A percentile compares a stretch with the other conserved stretches of the same genome.
phyloP scores from a whole-genome alignment of 73 alveolate genomes.

The Stentor coeruleus region DNA sequence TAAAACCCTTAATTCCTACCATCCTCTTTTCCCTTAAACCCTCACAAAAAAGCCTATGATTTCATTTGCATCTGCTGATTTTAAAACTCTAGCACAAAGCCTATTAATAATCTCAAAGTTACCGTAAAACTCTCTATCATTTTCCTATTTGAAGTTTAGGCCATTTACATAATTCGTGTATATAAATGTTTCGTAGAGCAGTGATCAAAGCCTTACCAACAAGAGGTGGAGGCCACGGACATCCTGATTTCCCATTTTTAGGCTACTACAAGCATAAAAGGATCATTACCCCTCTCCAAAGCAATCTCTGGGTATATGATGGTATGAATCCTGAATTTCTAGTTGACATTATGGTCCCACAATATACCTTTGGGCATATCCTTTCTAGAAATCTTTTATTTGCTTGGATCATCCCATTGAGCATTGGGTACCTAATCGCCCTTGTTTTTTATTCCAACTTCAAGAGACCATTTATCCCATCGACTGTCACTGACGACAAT shows the following conservation, averaged over 20 bases:
- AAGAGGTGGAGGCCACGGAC: slow-evolving; percentile 30
- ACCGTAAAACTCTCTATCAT: too few species aligned
- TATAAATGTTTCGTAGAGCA: slow-evolving; percentile 23
- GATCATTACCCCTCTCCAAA: background rate
- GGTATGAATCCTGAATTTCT: slow-evolving; percentile 23
- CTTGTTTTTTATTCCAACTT: background rate
- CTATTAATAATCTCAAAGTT: too few species aligned
- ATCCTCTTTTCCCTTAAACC: too few species aligned
- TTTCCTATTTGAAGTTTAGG: too few species aligned
- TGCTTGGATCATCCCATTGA: background rate
- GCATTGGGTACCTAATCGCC: background rate
- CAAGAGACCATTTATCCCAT: background rate
- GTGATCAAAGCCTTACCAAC: slow-evolving; percentile 5
- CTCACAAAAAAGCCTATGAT: too few species aligned
- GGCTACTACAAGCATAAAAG: slow-evolving; percentile 25
- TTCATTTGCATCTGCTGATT: too few species aligned
- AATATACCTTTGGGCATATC: background rate
- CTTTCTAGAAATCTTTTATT: background rate
- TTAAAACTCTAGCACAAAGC: too few species aligned
- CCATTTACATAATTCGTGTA: too few species aligned
- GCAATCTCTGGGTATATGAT: slow-evolving; percentile 30
- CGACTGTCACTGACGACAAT: background rate
- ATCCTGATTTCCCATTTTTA: slow-evolving; percentile 29
- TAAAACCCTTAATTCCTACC: too few species aligned
- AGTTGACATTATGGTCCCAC: slow-evolving; percentile 26